These are phyloP conservation scores for Monilinia polystroma DNA, from an alignment of 2,329 filamentous ascomycete species.

Conservation along the genomic window DNA sequence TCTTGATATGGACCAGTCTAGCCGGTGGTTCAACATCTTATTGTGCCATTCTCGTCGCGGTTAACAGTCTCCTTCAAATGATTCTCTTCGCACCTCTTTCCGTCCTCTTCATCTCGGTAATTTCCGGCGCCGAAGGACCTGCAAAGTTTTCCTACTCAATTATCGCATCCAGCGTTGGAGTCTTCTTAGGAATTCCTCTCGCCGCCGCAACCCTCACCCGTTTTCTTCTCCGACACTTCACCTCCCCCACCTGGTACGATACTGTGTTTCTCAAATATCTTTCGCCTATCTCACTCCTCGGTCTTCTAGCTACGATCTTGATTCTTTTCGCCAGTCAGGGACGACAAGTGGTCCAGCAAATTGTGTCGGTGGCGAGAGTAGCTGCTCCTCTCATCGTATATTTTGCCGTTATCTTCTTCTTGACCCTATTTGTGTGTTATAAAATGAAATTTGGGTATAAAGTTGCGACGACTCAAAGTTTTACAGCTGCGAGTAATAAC, in stretches of 20 bases:
- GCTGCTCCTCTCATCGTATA: constrained; percentile 80
- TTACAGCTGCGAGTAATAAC: constrained; percentile 89
- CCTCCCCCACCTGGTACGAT: constrained; percentile 63
- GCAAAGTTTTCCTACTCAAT: constrained; percentile 57
- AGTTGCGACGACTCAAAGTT: constrained; percentile 73
- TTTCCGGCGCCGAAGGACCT: constrained; percentile 51
- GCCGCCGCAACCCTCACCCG: constrained; percentile 77
- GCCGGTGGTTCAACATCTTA: constrained; percentile 78
- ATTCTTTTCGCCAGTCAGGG: constrained; percentile 85
- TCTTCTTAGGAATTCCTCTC: constrained; percentile 82
- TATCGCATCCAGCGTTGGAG: constrained; percentile 77
- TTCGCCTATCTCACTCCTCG: constrained; percentile 75
- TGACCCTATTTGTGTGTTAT: constrained; percentile 61
- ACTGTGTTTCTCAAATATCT: constrained; percentile 66
- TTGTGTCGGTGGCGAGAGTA: constrained; percentile 78
- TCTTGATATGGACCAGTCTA: constrained; percentile 72
- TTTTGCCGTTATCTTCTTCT: constrained; percentile 71
- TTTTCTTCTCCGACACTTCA: constrained; percentile 55
- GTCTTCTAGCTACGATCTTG: constrained; percentile 82
- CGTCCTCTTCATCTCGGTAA: constrained; percentile 64
- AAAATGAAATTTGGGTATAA: constrained; percentile 73
- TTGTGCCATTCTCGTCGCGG: constrained; percentile 75
- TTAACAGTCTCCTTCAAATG: constrained; percentile 75
- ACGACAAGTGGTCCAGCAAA: constrained; percentile 72
- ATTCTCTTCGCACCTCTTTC: constrained; percentile 69